phyloP scores from a whole-genome alignment of 768 basidiomycete genomes.

The Fibroporia radiculosa region DNA sequence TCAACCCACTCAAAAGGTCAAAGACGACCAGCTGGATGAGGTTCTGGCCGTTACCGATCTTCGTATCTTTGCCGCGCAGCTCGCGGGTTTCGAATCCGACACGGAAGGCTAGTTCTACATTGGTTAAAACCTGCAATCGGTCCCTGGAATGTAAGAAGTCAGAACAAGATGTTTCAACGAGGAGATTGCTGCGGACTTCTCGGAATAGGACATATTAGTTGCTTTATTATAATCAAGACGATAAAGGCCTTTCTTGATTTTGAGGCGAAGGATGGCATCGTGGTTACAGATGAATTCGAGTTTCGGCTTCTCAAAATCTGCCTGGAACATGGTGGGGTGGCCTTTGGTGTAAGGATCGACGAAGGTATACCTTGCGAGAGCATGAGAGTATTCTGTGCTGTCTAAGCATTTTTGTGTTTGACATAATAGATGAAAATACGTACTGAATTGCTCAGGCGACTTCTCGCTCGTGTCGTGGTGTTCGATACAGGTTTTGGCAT shows the following conservation, averaged over 20 bases:
- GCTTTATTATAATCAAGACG: slow-evolving; percentile 16
- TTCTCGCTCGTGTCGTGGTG: slow-evolving; percentile 11
- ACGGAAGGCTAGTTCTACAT: slow-evolving; percentile 18
- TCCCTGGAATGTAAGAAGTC: slow-evolving; percentile 1
- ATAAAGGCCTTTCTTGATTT: slow-evolving; percentile 18
- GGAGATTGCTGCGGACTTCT: not conserved
- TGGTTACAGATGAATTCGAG: slow-evolving; percentile 27
- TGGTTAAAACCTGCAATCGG: slow-evolving; percentile 8
- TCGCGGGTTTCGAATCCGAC: slow-evolving; percentile 14
- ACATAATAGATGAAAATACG: not conserved
- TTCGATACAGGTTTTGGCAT: slow-evolving; percentile 13
- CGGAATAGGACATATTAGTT: slow-evolving; percentile 3
- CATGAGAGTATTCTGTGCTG: slow-evolving; percentile 12
- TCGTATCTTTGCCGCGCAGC: slow-evolving; percentile 16
- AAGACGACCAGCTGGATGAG: slow-evolving; percentile 17
- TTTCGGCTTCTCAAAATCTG: slow-evolving; percentile 17
- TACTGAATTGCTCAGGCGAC: slow-evolving; percentile 14
- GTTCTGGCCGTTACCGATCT: slow-evolving; percentile 17
- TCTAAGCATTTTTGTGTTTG: not conserved
- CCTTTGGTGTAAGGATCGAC: slow-evolving; percentile 5
- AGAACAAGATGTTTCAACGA: not conserved
- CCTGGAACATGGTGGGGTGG: slow-evolving; percentile 12
- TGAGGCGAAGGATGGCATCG: slow-evolving; percentile 21
- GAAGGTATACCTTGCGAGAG: slow-evolving; percentile 12
- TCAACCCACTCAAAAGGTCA: slow-evolving; percentile 8